Percentiles rank a stretch among this genome's conserved stretches.
Conservation (phyloP, 1,284 basidiomycete species). For the Takashimella koratensis region DNA sequence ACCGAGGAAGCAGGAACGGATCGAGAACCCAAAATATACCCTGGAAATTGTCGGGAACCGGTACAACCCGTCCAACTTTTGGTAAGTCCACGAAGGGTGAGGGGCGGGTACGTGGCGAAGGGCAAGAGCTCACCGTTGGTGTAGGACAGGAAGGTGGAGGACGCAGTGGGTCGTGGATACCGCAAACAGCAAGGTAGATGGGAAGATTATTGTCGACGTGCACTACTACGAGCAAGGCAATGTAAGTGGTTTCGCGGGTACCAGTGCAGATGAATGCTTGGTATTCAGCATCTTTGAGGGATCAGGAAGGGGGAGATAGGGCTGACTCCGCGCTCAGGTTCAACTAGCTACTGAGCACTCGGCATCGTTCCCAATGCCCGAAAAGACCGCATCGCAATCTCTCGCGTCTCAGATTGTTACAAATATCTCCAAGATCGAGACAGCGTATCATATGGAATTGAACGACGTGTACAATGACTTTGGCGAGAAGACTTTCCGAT, state of each 20-base stretch:
- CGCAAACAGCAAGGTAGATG: conserved; percentile 37
- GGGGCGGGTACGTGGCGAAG: not conserved
- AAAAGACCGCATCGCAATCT: conserved; percentile 54
- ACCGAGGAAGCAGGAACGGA: conserved; percentile 19
- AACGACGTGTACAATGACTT: conserved; percentile 78
- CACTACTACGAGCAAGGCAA: conserved; percentile 97
- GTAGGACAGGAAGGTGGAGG: conserved; percentile 88
- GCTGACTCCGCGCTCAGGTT: too few species aligned
- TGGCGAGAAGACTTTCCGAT: conserved; percentile 85
- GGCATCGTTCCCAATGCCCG: conserved; percentile 62
- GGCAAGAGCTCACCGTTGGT: conserved; percentile 1
- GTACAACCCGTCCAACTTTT: conserved; percentile 87
- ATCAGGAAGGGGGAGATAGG: too few species aligned
- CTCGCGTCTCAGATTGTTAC: conserved; percentile 60
- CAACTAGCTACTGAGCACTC: conserved; percentile 75
- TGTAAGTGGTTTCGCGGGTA: conserved; percentile 54
- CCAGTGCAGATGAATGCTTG: too few species aligned
- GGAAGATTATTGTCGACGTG: conserved; percentile 73
- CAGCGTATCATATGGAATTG: conserved; percentile 73
- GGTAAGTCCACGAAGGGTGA: conserved; percentile 54
- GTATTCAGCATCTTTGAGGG: too few species aligned
- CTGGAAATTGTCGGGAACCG: conserved; percentile 87
- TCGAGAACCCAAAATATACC: conserved; percentile 55
- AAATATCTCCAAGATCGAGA: conserved; percentile 72
- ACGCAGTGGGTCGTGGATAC: conserved; percentile 52